Evolutionary conservation across 805 yeast species (phyloP).

Genomic region (Kodamaea kakaduensis): DNA sequence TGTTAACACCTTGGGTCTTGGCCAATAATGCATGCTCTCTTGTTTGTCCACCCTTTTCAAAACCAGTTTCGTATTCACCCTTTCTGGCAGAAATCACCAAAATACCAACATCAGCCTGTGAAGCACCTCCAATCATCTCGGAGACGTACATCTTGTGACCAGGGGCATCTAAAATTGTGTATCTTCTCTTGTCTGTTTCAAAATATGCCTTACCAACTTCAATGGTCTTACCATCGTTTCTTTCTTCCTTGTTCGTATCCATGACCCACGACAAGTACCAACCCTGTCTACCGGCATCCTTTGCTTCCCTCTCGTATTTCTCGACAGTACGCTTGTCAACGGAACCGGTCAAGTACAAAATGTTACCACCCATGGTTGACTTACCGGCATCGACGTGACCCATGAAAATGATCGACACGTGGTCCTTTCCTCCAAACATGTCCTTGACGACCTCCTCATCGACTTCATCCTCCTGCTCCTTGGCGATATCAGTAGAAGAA

Average conservation of each 20-base stretch:
- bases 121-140: constrained; percentile 99
- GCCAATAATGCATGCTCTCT: constrained; percentile 97
- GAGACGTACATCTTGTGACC: constrained; percentile 99
- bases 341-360: constrained; percentile 88
- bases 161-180: constrained; percentile 97
- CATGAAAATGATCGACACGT: constrained; percentile 94
- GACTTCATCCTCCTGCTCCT: constrained; percentile 74
- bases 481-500: constrained; percentile 42
- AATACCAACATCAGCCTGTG: constrained; percentile 98
- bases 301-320: constrained; percentile 96
- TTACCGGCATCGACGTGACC: constrained; percentile 99
- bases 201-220: constrained; percentile 98
- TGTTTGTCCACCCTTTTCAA: constrained; percentile 98
- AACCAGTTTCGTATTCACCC: constrained; percentile 99
- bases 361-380: constrained; percentile 98
- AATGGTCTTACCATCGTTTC: constrained; percentile 98
- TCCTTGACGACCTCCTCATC: constrained; percentile 88
- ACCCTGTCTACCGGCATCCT: constrained; percentile 99
- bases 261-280: constrained; percentile 99
- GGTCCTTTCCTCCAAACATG: constrained; percentile 96
- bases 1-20: constrained; percentile 97
- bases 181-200: constrained; percentile 96
- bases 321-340: constrained; percentile 99
- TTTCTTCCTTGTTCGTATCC: constrained; percentile 99
- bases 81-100: constrained; percentile 96